Conservation (phyloP, 2,329 filamentous ascomycete species). For the Rhynchosporium graminicola region DNA sequence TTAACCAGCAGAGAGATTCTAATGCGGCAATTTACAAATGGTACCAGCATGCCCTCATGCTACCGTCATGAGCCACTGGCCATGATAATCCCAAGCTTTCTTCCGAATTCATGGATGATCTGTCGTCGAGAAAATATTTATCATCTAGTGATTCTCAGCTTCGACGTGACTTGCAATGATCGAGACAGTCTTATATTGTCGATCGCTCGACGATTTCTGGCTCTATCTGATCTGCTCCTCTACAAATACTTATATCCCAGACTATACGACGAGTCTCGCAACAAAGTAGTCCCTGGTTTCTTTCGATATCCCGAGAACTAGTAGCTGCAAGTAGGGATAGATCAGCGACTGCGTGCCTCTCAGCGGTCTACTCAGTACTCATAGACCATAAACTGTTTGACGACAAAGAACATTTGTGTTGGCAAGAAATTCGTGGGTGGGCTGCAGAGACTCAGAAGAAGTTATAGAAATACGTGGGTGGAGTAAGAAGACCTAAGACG, state of each 20-base stretch:
- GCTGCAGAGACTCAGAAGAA: constrained; percentile 1
- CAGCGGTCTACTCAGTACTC: constrained; percentile 1
- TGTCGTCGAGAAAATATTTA: neutral
- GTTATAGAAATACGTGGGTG: constrained; percentile 7
- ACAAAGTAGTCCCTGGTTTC: constrained; percentile 6
- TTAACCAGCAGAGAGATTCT: too few species aligned
- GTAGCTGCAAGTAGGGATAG: neutral
- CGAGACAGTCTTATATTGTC: constrained; percentile 1
- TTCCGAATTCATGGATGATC: neutral
- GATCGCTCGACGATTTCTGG: constrained; percentile 1
- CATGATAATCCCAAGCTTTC: constrained; percentile 2
- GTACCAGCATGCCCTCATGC: neutral
- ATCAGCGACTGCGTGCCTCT: neutral
- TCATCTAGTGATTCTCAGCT: constrained; percentile 4
- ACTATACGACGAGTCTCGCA: neutral
- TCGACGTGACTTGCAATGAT: neutral
- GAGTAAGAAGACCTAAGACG: constrained; percentile 4
- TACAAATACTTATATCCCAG: neutral
- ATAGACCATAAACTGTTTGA: constrained; percentile 3
- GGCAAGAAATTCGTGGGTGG: neutral
- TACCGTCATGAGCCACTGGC: neutral
- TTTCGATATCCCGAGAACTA: neutral
- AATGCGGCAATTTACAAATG: too few species aligned
- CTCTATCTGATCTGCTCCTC: constrained; percentile 1
- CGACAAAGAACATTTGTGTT: neutral